phyloP scores from a whole-genome alignment of 352 stramenopile genomes.

The Halophytophthora batemanensis region DNA sequence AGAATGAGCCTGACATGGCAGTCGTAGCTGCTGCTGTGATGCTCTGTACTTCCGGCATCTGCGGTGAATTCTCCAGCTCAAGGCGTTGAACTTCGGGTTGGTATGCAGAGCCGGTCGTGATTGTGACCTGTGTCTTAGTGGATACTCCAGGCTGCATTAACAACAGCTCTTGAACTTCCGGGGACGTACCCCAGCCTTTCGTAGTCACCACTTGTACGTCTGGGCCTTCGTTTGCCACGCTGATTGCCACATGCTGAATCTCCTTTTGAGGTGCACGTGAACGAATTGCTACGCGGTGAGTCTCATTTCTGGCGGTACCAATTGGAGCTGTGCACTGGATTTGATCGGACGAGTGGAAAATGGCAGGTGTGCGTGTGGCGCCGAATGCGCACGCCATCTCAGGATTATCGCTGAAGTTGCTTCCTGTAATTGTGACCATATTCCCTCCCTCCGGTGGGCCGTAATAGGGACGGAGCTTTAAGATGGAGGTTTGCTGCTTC shows the following conservation, averaged over 20 bases:
- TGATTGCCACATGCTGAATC: slow-evolving; percentile 36
- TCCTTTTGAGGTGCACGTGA: slow-evolving; percentile 26
- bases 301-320: slow-evolving; percentile 1
- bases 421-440: slow-evolving; percentile 12
- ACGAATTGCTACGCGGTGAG: slow-evolving; percentile 22
- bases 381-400: slow-evolving; percentile 34
- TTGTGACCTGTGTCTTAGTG: slow-evolving; percentile 1
- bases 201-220: slow-evolving; percentile 49
- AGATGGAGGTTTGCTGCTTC: slow-evolving; percentile 2
- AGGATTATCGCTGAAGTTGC: slow-evolving; percentile 2
- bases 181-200: slow-evolving; percentile 31
- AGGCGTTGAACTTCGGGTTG: slow-evolving; percentile 27
- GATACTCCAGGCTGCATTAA: slow-evolving; percentile 13
- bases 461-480: slow-evolving; percentile 8
- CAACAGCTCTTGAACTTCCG: slow-evolving; percentile 27
- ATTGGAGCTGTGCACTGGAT: slow-evolving; percentile 30
- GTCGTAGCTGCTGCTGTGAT: slow-evolving; percentile 14
- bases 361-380: slow-evolving; percentile 3
- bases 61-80: slow-evolving; percentile 8
- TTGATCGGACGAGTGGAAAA: slow-evolving; percentile 10
- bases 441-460: slow-evolving; percentile 5
- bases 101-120: slow-evolving; percentile 12
- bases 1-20: slow-evolving; percentile 19
- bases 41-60: slow-evolving; percentile 23
- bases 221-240: slow-evolving; percentile 20